Conservation (phyloP, 2,329 filamentous ascomycete genomes). For the Trichoderma hamatum region DNA sequence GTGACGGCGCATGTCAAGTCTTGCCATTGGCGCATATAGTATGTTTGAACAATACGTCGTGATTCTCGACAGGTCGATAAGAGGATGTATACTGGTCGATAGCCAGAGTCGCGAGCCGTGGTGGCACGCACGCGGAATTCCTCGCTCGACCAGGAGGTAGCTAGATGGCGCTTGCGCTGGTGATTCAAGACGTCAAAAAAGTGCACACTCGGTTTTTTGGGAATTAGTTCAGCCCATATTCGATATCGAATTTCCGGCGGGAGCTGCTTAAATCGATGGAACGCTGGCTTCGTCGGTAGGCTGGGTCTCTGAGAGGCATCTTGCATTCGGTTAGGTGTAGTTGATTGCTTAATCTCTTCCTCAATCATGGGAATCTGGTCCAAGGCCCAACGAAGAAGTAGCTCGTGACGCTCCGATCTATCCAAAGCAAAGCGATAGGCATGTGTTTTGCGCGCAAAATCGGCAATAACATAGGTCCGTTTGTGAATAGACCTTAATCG, state of each 20-base stretch:
- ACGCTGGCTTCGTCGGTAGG: background rate
- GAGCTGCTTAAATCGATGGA: slow-evolving; percentile 8
- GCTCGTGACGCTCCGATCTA: slow-evolving; percentile 29
- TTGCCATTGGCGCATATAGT: slow-evolving; percentile 9
- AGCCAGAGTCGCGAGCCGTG: slow-evolving; percentile 20
- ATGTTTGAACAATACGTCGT: background rate
- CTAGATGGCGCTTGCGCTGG: slow-evolving; percentile 16
- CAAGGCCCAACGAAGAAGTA: slow-evolving; percentile 31
- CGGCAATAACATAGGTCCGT: background rate
- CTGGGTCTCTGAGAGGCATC: background rate
- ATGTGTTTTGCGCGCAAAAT: slow-evolving; percentile 20
- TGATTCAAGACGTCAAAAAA: slow-evolving; percentile 26
- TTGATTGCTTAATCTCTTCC: slow-evolving; percentile 22
- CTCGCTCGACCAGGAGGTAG: slow-evolving; percentile 19
- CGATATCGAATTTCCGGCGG: slow-evolving; percentile 23
- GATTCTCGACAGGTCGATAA: slow-evolving; percentile 17
- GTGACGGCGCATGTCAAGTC: background rate
- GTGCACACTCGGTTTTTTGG: slow-evolving; percentile 15
- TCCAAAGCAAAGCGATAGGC: slow-evolving; percentile 26
- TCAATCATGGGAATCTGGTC: slow-evolving; percentile 31
- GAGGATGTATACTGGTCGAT: slow-evolving; percentile 17
- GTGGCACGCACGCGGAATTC: slow-evolving; percentile 24
- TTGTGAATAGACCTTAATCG: background rate
- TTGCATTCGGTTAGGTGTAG: background rate
- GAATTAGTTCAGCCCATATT: slow-evolving; percentile 22